Base-by-base conservation (phyloP, 495 filamentous ascomycete genomes). In the Penicillium pulvis region DNA sequence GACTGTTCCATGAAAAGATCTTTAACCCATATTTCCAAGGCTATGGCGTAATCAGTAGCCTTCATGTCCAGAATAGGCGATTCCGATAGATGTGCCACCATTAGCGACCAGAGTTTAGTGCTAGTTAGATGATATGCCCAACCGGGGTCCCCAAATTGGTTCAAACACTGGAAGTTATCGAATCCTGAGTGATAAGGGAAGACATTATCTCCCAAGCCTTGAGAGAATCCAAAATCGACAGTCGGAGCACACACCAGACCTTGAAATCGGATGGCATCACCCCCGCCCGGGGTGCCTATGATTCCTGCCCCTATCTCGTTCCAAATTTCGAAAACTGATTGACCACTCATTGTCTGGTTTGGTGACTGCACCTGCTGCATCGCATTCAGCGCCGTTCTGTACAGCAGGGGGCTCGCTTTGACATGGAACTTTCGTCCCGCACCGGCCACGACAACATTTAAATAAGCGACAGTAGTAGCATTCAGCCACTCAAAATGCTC, bases 401-500 rank as follows among this genome's bases (percentile, higher is more conserved):
- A 80, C 6, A 94, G 78, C 4, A 93, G 73, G 1, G 91, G 91
- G 1, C 87, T 67, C 24, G 80, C 79, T 0, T 74, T 48, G 14
- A 56, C 58, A 12, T 51, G 19, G 52, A 72, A 82, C 24, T 71
- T 33, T 1, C 68, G 61, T 0, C 83, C 81, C 8, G 58, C 30
- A 7, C 76, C 71, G 10, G 74, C 81, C 20, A 81, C 73, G 64
- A 86, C 83, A 41, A 86, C 75, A 54, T 87, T 85, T 48, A 87
- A 52, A 60, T 87, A 87, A 2, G 85, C 84, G 14, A 87, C 83
- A 5, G 84, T 86, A 7, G 84, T 72, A 3, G 72, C 72, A 14
- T 73, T 79, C 7, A 93, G 74, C 88, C 89, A 92, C 1, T 86
- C 85, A 1, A 91, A 64, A 63, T 87, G 90, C 62, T 94, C 91